Evolutionary conservation across 2,329 filamentous ascomycete species (phyloP), one percentile per base, ranked within the genome.

Genomic region (Coccinonectria pachysandricola): DNA sequence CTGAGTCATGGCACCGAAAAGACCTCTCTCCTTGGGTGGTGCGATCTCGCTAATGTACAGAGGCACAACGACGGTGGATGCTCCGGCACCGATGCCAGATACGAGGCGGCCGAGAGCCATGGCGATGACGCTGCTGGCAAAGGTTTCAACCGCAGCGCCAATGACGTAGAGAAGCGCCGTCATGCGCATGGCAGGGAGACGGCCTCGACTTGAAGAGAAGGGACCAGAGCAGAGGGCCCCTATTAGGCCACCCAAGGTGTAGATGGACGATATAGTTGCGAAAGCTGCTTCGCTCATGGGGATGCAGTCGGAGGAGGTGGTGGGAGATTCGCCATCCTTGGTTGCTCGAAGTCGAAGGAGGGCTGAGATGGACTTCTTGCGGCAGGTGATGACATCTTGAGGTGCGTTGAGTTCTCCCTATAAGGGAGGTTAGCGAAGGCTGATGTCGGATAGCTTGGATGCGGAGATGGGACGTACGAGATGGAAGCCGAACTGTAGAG

Each of bases 41-140:
- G 87, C 79, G 14, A 95, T 71, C 55, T 98, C 91, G 23, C 85
- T 87, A 42, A 98, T 85, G 61, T 93, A 98, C 12, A 98, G 72
- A 1, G 91, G 91, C 3, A 92, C 86, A 18, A 95, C 83, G 12
- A 98, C 91, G 3, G 91, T 88, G 2, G 86, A 75, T 3, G 86
- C 84, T 12, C 91, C 91, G 5, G 86, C 86, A 6, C 83, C 87
- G 2, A 93, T 51, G 8, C 91, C 91, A 7, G 82, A 79, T 9
- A 96, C 50, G 12, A 94, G 62, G 12, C 91, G 71, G 5, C 88
- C 91, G 10, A 82, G 36, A 0, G 72, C 70, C 55, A 98, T 64
- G 15, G 80, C 50, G 3, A 66, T 55, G 11, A 92, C 78, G 19
- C 68, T 74, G 3, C 65, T 60, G 1, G 87, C 72, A 6, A 87